Evolutionary conservation across 208 protist genomes (phyloP).

Genomic region (Crithidia acanthocephali): DNA sequence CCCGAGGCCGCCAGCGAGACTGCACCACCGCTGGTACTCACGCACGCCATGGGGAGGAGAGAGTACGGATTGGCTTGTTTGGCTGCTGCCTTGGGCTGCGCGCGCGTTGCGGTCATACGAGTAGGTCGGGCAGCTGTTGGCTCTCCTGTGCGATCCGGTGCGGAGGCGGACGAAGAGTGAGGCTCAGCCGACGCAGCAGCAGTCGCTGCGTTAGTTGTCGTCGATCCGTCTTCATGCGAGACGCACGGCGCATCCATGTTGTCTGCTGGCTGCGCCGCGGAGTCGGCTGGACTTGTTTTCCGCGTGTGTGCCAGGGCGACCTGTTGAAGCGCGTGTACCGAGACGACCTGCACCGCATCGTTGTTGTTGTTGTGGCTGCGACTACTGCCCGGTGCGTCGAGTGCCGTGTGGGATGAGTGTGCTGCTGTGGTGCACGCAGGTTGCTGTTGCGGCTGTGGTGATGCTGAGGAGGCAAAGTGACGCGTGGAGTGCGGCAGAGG

Average conservation of each 20-base stretch:
- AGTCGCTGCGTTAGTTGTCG: not conserved
- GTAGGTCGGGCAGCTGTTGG: too few species aligned
- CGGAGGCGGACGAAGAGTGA: too few species aligned
- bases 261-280: not conserved
- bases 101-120: not conserved
- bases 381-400: not conserved
- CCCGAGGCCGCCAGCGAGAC: not conserved
- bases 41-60: not conserved
- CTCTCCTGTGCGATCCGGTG: too few species aligned
- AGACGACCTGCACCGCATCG: slow-evolving; percentile 4
- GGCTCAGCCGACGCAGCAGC: not conserved
- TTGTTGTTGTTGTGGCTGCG: not conserved
- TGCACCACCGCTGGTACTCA: not conserved
- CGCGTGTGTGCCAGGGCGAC: not conserved
- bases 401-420: too few species aligned
- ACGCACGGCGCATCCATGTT: not conserved
- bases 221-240: not conserved
- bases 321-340: not conserved
- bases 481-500: not conserved
- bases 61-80: not conserved
- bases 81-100: not conserved
- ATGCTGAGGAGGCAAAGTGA: not conserved
- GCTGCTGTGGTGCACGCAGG: too few species aligned
- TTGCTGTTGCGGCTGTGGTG: not conserved
- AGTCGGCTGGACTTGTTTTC: not conserved